Evolutionary conservation across 306 rosid genomes (phyloP).

Genomic region (Hylodesmum podocarpum): DNA sequence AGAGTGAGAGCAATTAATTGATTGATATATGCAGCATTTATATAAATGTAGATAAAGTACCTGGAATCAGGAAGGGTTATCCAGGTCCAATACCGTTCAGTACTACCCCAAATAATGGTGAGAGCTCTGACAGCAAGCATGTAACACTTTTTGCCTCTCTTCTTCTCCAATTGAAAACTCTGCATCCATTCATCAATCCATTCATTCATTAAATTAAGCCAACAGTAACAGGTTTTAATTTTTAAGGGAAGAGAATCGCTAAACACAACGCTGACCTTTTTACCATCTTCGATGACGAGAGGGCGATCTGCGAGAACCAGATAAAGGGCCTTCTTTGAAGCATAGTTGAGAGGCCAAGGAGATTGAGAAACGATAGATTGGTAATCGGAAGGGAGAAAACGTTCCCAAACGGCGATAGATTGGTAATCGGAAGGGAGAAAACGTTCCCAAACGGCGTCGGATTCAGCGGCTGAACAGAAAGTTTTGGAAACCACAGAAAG

Average conservation of each 20-base stretch:
- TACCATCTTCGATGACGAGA: conserved; percentile 14
- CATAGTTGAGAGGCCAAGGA: not conserved
- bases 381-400: too few relatives aligned
- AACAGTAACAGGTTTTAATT: too few relatives aligned
- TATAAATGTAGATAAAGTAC: conserved; percentile 19
- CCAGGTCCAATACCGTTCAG: conserved; percentile 46
- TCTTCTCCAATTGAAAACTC: conserved; percentile 44
- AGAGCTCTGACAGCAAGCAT: conserved; percentile 50
- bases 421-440: conserved; percentile 27
- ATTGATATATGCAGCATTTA: not conserved
- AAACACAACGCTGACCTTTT: conserved; percentile 10
- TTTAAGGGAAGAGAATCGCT: not conserved
- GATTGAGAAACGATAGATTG: not conserved
- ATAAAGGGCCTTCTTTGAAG: conserved; percentile 25
- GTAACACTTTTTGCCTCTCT: conserved; percentile 46
- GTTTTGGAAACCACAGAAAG: conserved; percentile 5
- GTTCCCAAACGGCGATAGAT: too few relatives aligned
- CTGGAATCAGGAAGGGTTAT: conserved; percentile 37
- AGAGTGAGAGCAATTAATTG: not conserved
- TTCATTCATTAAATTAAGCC: not conserved
- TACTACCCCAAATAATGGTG: conserved; percentile 31
- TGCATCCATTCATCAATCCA: too few relatives aligned
- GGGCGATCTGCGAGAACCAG: conserved; percentile 19
- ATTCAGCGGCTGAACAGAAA: conserved; percentile 22
- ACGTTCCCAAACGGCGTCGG: conserved; percentile 13